A percentile compares a stretch with the other conserved stretches of the same genome.
Conservation (phyloP, 164 flowering plant genomes). For the Piper longum region DNA sequence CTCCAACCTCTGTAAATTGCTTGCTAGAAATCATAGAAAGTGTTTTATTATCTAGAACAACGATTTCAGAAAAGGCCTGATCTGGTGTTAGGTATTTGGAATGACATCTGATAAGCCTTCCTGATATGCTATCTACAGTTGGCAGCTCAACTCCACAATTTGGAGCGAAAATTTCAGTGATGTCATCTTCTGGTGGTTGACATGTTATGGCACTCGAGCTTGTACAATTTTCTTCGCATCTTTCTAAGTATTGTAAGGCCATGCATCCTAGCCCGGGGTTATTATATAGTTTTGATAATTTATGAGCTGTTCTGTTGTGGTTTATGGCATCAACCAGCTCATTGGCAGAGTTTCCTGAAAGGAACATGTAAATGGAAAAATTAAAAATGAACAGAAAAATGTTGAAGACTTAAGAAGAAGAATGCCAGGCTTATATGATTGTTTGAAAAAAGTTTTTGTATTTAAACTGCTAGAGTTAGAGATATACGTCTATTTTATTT, state of each 20-base stretch:
- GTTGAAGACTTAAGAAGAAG: background rate
- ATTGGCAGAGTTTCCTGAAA: constrained; percentile 63
- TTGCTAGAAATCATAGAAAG: constrained; percentile 36
- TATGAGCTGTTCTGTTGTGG: constrained; percentile 48
- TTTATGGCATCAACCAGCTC: constrained; percentile 64
- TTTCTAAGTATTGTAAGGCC: constrained; percentile 59
- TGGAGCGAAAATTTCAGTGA: constrained; percentile 77
- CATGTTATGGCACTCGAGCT: constrained; percentile 39
- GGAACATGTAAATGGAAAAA: background rate
- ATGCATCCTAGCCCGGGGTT: constrained; percentile 83
- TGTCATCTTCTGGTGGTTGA: constrained; percentile 49
- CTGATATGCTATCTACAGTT: constrained; percentile 54
- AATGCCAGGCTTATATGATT: background rate
- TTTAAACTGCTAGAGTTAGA: too few species aligned
- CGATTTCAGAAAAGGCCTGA: constrained; percentile 38
- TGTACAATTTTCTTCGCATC: constrained; percentile 59
- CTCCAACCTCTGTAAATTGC: constrained; percentile 56
- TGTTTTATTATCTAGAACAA: constrained; percentile 29
- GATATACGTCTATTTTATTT: too few species aligned
- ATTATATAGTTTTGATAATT: constrained; percentile 31
- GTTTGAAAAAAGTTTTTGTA: background rate
- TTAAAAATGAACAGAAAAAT: background rate
- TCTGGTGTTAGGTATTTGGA: constrained; percentile 44
- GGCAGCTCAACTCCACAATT: constrained; percentile 92
- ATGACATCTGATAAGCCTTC: constrained; percentile 49